Evolutionary conservation across 73 alveolate genomes (phyloP), one percentile per base, ranked within the genome.

Genomic region (Halteria grandinella): DNA sequence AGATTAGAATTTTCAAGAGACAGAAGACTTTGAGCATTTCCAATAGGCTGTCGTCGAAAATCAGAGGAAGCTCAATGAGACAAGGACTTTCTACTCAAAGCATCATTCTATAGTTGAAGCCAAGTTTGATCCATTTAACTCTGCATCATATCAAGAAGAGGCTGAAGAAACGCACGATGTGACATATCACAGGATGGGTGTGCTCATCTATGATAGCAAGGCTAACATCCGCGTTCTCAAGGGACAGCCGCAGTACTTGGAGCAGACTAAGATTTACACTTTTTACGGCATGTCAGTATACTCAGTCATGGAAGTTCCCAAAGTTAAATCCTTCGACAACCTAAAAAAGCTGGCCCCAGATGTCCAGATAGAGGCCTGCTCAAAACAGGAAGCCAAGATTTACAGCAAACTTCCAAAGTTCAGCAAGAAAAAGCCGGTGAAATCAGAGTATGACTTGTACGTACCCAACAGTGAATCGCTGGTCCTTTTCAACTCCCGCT

Each of bases 401-500:
- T 29, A 66, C 78, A 10, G 12, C 40, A 51, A 55, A 36, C 37
- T 51, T 12, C 54, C 54, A 12, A 8, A 28, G 2, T 54, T 80
- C 29, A 37, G 74, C 25, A 45, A 51, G 55, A 40, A 36, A 45
- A 57, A 71, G 44, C 14, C 31, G 48, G 40, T 58, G 33, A 31
- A 70, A 17, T 45, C 57, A 55, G 52, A 28, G 18, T 41, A 39
- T 18, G 57, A 57, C 7, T 43, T 83, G 32, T n/a, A 40, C 40
- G 39, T 83, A 6, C 92, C 92, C 7, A 52, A 74, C 52, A 40
- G 75, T 2, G 83, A 73, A 28, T 39, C 55, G 3, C 6, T 62
- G 8, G 34, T 83, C 18, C 62, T 85, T 5, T 92, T 92, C 50
- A 93, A 92, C 63, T 85, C 95, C 24, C 76, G 95, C 58, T 92